Evolutionary conservation across 106 monocot species (phyloP).

Genomic region (Narthecium ossifragum): DNA sequence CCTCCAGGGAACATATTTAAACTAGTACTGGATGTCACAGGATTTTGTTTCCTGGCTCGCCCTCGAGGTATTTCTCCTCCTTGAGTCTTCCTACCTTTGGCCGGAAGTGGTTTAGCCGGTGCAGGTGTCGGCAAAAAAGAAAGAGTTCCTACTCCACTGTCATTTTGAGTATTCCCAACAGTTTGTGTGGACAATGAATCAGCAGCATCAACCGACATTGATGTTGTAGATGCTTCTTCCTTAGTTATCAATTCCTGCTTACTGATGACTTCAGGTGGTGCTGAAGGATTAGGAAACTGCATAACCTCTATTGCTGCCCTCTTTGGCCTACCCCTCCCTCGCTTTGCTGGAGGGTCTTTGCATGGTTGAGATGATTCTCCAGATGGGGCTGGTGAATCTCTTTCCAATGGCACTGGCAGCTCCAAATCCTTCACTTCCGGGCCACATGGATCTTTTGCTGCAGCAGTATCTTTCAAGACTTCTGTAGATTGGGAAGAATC

Average conservation of each 20-base stretch:
- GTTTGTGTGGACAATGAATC: constrained; percentile 1
- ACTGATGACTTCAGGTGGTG: constrained; percentile 9
- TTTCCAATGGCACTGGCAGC: not conserved
- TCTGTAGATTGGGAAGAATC: constrained; percentile 30
- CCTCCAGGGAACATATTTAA: constrained; percentile 7
- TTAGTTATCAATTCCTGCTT: constrained; percentile 21
- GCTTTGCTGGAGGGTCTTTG: constrained; percentile 46
- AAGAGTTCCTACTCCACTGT: constrained; percentile 3
- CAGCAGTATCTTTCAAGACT: constrained; percentile 8
- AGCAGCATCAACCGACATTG: constrained; percentile 8
- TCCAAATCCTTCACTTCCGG: constrained; percentile 23
- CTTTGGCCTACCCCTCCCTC: constrained; percentile 90
- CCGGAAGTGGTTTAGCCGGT: constrained; percentile 3
- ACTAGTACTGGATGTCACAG: constrained; percentile 17
- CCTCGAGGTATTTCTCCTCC: constrained; percentile 46
- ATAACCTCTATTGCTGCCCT: constrained; percentile 28
- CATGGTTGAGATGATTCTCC: constrained; percentile 12
- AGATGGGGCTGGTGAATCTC: constrained; percentile 11
- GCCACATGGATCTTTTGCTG: constrained; percentile 20
- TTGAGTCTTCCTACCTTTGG: constrained; percentile 36
- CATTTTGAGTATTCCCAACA: constrained; percentile 6
- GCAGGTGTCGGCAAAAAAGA: constrained; percentile 7
- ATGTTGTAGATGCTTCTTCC: constrained; percentile 9
- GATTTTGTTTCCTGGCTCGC: constrained; percentile 45
- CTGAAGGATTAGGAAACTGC: constrained; percentile 12